Evolutionary conservation across 164 flowering plant genomes (phyloP), one percentile per base, ranked within the genome.

Genomic region (Vitis rotundifolia): DNA sequence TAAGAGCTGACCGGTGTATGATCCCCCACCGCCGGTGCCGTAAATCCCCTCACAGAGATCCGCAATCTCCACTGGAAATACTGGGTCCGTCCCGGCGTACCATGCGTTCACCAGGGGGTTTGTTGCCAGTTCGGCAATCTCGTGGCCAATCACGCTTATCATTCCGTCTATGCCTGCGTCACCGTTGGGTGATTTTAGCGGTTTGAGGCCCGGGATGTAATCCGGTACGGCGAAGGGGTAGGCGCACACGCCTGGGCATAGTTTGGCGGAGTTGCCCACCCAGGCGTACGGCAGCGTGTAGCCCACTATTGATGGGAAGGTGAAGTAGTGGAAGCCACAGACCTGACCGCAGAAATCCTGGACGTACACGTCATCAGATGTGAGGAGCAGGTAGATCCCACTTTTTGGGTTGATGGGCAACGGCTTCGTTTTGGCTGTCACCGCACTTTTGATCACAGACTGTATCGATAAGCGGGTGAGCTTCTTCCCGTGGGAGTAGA

Each of bases 251-350:
- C 89, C 96, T 1, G 99, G 90, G 71, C 99, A 94, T 60, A 72
- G 77, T 47, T 77, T 87, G 7, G 82, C 93, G 5, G 92, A 86
- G 80, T 95, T 93, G 0, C 99, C 99, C 0, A 93, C 85, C 99
- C 99, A 95, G 2, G 99, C 99, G 88, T 86, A 94, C 12, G 99
- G 99, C 10, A 87, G 61, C 29, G 95, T 88, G 82, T 78, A 82
- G 11, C 92, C 92, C 12, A 87, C 89, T 13, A 90, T 88, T 7
- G 98, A 88, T 0, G 98, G 98, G 82, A 93, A 92, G 0, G 99
- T 95, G 80, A 95, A 92, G 70, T 93, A 92, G 74, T 95, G 99
- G 80, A 92, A 93, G 54, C 99, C 99, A 64, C 99, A 95, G 0
- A 89, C 90, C 55, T 82, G 84, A 0, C 85, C 80, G 81, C 99